Evolutionary conservation across 2,329 filamentous ascomycete species (phyloP).

Genomic region (Tolypocladium sp.): DNA sequence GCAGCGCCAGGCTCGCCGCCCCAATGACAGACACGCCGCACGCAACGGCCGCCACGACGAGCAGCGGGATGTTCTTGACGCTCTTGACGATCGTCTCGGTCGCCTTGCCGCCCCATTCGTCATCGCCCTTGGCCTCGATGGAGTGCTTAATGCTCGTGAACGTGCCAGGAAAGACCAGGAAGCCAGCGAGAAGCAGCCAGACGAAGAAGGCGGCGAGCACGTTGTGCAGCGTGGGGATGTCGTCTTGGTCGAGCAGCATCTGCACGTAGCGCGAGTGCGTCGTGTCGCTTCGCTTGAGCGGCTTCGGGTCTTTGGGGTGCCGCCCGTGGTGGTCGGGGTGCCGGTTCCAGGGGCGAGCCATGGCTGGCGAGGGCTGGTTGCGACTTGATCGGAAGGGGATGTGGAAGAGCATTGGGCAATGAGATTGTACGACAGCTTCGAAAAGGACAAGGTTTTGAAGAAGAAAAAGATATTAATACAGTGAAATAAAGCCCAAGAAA

Average conservation of each 20-base stretch:
- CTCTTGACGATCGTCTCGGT: constrained; percentile 12
- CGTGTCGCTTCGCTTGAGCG: constrained; percentile 11
- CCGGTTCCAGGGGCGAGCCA: constrained; percentile 2
- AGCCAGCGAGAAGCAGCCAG: constrained; percentile 43
- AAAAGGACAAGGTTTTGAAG: background rate
- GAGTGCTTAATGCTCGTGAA: constrained; percentile 31
- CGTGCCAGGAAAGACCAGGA: constrained; percentile 41
- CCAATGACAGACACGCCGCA: constrained; percentile 25
- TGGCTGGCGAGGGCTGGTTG: background rate
- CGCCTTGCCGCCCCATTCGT: constrained; percentile 7
- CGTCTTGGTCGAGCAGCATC: constrained; percentile 38
- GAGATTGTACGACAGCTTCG: background rate
- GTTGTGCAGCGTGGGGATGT: constrained; percentile 36
- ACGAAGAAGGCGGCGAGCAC: constrained; percentile 27
- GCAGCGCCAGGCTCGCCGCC: constrained; percentile 32
- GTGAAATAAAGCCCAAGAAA: background rate
- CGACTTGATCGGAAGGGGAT: background rate
- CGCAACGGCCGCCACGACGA: constrained; percentile 33
- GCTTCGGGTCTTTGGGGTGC: constrained; percentile 3
- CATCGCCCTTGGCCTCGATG: constrained; percentile 10
- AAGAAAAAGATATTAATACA: background rate
- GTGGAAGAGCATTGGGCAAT: background rate
- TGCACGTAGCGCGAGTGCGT: constrained; percentile 29
- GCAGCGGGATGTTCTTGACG: constrained; percentile 25
- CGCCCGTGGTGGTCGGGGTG: constrained; percentile 4